A percentile compares a stretch with the other conserved stretches of the same genome.
Conservation (phyloP, 1,284 basidiomycete species). For the Bondarzewia mesenterica region DNA sequence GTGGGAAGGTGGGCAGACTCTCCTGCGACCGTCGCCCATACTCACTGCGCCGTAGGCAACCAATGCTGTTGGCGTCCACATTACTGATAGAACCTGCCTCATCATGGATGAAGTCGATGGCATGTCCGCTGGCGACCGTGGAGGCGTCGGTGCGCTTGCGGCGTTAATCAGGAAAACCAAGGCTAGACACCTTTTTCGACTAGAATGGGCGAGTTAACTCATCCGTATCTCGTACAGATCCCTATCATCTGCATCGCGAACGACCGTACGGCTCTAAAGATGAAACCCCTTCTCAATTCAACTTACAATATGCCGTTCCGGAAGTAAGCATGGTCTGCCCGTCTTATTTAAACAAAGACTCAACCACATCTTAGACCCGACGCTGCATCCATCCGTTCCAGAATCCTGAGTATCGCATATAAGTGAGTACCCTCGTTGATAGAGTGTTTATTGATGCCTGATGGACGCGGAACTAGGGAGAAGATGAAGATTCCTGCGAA, state of each 20-base stretch:
- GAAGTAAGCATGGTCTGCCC: conserved; percentile 37
- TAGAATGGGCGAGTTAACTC: neutral
- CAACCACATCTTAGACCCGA: conserved; percentile 50
- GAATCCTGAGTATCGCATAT: conserved; percentile 83
- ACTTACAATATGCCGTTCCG: conserved; percentile 75
- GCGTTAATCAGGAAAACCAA: conserved; percentile 91
- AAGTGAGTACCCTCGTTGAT: conserved; percentile 46
- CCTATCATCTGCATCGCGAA: conserved; percentile 99
- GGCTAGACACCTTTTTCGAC: conserved; percentile 28
- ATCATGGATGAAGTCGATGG: conserved; percentile 99
- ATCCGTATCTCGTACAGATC: conserved; percentile 45
- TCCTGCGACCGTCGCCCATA: neutral
- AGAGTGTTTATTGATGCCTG: neutral
- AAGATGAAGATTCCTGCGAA: conserved; percentile 87
- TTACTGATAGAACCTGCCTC: conserved; percentile 79
- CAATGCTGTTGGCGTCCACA: conserved; percentile 59
- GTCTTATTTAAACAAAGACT: neutral
- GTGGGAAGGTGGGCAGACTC: conserved; percentile 39
- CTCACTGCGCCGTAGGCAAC: conserved; percentile 34
- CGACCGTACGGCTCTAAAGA: conserved; percentile 79
- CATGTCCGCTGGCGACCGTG: conserved; percentile 96
- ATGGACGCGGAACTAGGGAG: conserved; percentile 47
- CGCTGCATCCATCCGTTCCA: conserved; percentile 67
- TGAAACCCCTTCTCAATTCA: conserved; percentile 78
- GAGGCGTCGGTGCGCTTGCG: conserved; percentile 91